Conservation (phyloP, 805 yeast genomes). For the Zygosaccharomyces bisporus region DNA sequence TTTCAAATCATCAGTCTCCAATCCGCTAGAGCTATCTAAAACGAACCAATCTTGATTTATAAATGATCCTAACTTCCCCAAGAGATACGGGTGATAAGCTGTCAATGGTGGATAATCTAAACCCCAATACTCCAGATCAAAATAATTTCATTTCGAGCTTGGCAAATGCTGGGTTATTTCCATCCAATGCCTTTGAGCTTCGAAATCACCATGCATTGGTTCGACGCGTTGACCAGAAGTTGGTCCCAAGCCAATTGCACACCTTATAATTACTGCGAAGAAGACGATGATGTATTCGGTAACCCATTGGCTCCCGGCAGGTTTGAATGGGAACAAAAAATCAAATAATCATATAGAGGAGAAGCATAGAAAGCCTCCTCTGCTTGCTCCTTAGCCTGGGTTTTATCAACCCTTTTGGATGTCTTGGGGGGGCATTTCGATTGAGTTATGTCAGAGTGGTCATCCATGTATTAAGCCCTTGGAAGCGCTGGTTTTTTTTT, state of each 20-base stretch:
- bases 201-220: constrained; percentile 94
- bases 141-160: constrained; percentile 76
- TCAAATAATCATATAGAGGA: constrained; percentile 77
- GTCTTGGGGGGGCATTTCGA: constrained; percentile 1
- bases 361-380: constrained; percentile 46
- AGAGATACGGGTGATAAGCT: constrained; percentile 82
- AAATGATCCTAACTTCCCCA: constrained; percentile 68
- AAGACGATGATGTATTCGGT: constrained; percentile 72
- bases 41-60: constrained; percentile 73
- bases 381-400: constrained; percentile 2
- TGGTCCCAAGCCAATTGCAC: constrained; percentile 85
- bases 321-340: constrained; percentile 70
- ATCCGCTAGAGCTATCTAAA: constrained; percentile 68
- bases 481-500: too few species aligned
- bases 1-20: constrained; percentile 58
- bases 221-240: constrained; percentile 69
- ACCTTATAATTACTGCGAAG: constrained; percentile 69
- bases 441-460: not conserved
- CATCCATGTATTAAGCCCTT: too few species aligned
- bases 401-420: not conserved
- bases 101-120: constrained; percentile 96
- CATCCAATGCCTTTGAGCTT: constrained; percentile 98
- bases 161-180: constrained; percentile 82
- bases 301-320: constrained; percentile 87
- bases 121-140: constrained; percentile 92